Conservation (phyloP, 108 stramenopile genomes). For the Pseudonitzschia pungens region DNA sequence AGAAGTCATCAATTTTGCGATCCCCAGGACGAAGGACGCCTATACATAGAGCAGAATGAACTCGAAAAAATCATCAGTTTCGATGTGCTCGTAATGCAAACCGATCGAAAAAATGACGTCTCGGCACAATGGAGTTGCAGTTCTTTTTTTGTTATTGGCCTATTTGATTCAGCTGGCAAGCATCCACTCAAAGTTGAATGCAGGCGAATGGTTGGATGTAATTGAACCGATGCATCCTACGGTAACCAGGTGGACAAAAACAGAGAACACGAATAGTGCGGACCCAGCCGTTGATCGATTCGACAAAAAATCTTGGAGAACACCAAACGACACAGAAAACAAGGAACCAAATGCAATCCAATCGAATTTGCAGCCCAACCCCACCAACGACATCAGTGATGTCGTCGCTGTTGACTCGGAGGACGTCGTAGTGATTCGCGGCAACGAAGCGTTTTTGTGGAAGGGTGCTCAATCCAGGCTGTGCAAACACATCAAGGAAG, state of each 20-base stretch:
- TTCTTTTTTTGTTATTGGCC: background rate
- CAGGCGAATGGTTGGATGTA: background rate
- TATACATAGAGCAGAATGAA: background rate
- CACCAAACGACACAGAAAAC: background rate
- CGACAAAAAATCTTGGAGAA: background rate
- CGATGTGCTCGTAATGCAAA: background rate
- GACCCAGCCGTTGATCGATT: no score
- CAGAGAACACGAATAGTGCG: no score
- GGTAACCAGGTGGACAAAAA: background rate
- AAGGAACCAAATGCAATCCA: background rate
- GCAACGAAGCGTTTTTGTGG: conserved; percentile 29
- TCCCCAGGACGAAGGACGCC: background rate
- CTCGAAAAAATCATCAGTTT: no score
- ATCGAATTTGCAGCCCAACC: background rate
- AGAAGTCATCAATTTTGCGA: no score
- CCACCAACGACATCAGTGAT: background rate
- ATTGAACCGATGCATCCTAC: background rate
- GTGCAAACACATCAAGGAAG: conserved; percentile 20
- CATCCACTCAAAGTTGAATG: background rate
- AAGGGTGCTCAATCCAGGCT: conserved; percentile 22
- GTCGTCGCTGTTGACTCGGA: background rate
- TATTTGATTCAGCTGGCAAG: background rate
- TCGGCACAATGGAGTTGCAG: background rate
- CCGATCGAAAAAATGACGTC: background rate
- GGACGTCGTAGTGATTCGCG: background rate